A percentile compares a stretch with the other conserved stretches of the same genome.
Evolutionary conservation across 345 rosid species (phyloP).

Genomic region (Populus davidiana): DNA sequence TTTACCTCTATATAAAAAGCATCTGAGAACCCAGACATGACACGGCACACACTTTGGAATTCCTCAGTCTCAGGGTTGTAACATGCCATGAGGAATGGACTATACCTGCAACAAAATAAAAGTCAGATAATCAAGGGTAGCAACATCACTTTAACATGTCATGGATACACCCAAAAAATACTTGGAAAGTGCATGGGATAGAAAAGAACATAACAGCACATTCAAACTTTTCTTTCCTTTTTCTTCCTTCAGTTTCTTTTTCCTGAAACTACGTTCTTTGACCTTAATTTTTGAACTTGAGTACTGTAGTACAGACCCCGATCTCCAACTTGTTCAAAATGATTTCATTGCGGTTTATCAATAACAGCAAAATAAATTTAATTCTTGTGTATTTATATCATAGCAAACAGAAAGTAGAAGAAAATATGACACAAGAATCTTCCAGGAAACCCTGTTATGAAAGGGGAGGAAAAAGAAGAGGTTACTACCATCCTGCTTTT

Average conservation of each 20-base stretch:
- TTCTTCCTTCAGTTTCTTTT: too few species aligned
- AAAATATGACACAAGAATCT: background rate
- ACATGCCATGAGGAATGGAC: slow-evolving; percentile 95
- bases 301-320: too few species aligned
- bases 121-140: background rate
- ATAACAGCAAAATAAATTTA: background rate
- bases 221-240: too few species aligned
- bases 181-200: background rate
- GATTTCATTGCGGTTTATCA: too few species aligned
- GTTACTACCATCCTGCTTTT: slow-evolving; percentile 87
- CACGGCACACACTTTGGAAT: slow-evolving; percentile 81
- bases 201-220: too few species aligned
- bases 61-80: slow-evolving; percentile 77
- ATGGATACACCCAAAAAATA: background rate
- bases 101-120: slow-evolving; percentile 50
- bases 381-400: background rate
- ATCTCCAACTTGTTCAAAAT: too few species aligned
- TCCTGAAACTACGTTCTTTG: too few species aligned
- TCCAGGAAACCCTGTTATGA: background rate
- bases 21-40: slow-evolving; percentile 91
- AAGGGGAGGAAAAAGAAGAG: background rate
- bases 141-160: background rate
- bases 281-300: too few species aligned
- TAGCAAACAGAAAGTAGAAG: background rate
- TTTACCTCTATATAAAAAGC: slow-evolving; percentile 76